phyloP scores from a whole-genome alignment of 2,329 filamentous ascomycete species.

The Dichotomopilus funicola region DNA sequence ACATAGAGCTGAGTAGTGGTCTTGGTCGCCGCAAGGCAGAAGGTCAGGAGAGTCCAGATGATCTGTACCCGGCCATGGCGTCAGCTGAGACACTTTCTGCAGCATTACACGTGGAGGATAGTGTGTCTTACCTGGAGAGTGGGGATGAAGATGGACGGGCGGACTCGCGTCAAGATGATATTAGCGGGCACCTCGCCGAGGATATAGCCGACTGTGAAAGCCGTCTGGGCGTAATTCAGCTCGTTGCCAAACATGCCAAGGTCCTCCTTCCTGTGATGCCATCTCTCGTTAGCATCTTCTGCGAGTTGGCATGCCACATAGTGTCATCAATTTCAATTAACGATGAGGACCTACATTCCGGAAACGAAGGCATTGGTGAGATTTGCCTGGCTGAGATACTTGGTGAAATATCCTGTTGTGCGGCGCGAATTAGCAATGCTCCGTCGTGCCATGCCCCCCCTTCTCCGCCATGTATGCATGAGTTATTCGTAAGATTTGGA shows the following conservation, averaged over 20 bases:
- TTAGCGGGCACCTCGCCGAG: constrained; percentile 2
- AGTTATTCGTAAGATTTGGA: too few species aligned
- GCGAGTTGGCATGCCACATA: too few species aligned
- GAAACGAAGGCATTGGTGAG: background rate
- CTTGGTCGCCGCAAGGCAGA: background rate
- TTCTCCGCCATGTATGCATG: too few species aligned
- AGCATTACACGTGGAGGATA: too few species aligned
- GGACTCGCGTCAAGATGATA: background rate
- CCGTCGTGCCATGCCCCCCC: too few species aligned
- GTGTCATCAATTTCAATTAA: too few species aligned
- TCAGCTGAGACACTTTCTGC: too few species aligned
- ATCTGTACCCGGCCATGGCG: too few species aligned
- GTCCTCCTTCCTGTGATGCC: background rate
- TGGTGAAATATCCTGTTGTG: background rate
- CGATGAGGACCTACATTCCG: background rate
- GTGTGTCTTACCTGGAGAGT: background rate
- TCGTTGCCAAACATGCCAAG: background rate
- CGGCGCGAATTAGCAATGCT: too few species aligned
- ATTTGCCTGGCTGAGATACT: constrained; percentile 3
- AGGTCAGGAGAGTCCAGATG: background rate
- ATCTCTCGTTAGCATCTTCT: too few species aligned
- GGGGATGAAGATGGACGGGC: background rate
- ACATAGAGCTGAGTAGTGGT: background rate
- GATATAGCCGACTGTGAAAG: constrained; percentile 1
- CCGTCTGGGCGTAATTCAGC: background rate